Evolutionary conservation across 1,139 yeast species (phyloP).

Genomic region (Trichomonascaceae sp.): DNA sequence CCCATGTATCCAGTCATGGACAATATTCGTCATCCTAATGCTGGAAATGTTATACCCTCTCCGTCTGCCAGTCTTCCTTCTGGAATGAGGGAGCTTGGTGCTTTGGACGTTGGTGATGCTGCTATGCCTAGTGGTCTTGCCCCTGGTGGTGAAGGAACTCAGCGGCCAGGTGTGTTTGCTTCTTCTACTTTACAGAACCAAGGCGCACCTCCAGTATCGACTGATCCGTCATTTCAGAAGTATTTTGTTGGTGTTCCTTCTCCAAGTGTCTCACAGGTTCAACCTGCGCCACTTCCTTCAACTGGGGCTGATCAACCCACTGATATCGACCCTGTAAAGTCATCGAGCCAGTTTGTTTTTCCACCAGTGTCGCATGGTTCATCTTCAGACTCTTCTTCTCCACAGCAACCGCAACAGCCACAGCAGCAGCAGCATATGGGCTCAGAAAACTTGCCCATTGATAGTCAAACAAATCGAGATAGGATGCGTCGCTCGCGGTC

Average conservation of each 20-base stretch:
- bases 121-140: not conserved
- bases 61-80: not conserved
- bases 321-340: not conserved
- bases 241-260: not conserved
- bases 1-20: not conserved
- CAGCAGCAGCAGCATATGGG: not conserved
- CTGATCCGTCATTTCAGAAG: not conserved
- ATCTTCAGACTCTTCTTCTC: not conserved
- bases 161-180: not conserved
- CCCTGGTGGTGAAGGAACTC: not conserved
- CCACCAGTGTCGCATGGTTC: not conserved
- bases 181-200: not conserved
- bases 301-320: not conserved
- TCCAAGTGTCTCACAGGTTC: not conserved
- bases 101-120: not conserved
- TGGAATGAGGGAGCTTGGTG: not conserved
- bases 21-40: not conserved
- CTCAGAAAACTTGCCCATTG: not conserved
- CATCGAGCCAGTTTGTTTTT: not conserved
- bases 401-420: not conserved
- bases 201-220: not conserved
- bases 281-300: not conserved
- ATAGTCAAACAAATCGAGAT: not conserved
- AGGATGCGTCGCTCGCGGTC: constrained; percentile 31
- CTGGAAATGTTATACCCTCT: not conserved